These are phyloP conservation scores for Globisporangium camurandrum DNA, from an alignment of 352 stramenopile genomes.

Conservation along the genomic window DNA sequence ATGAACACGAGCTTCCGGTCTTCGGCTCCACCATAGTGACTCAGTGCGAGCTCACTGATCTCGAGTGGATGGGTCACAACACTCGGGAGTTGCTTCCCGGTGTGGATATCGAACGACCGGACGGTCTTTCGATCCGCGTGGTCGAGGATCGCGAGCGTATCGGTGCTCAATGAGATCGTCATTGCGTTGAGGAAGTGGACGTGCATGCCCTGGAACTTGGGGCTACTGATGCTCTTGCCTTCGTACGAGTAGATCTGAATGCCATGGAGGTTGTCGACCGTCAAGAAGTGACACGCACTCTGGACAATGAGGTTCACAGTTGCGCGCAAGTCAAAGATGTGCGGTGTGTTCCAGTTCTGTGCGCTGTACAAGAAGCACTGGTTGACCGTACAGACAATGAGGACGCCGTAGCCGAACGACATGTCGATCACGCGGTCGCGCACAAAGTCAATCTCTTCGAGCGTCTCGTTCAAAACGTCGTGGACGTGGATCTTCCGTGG, in stretches of 20 bases:
- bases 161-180: conserved; percentile 81
- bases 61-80: conserved; percentile 63
- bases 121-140: conserved; percentile 86
- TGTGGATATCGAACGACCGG: conserved; percentile 85
- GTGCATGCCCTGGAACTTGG: conserved; percentile 83
- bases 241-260: conserved; percentile 92
- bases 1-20: conserved; percentile 87
- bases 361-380: conserved; percentile 91
- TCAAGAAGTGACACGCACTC: conserved; percentile 85
- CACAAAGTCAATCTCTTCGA: conserved; percentile 90
- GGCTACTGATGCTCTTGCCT: conserved; percentile 80
- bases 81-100: conserved; percentile 65
- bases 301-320: conserved; percentile 85
- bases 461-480: conserved; percentile 85
- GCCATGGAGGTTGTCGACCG: conserved; percentile 84
- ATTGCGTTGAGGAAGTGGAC: conserved; percentile 82
- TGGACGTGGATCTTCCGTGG: conserved; percentile 86
- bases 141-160: conserved; percentile 87
- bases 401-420: conserved; percentile 84
- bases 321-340: conserved; percentile 89
- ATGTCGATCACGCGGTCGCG: conserved; percentile 91
- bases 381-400: conserved; percentile 89
- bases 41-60: conserved; percentile 80
- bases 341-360: conserved; percentile 89
- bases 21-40: conserved; percentile 56